Conservation (phyloP, 2,329 filamentous ascomycete genomes). For the Hawksworthiomyces lignivorus region DNA sequence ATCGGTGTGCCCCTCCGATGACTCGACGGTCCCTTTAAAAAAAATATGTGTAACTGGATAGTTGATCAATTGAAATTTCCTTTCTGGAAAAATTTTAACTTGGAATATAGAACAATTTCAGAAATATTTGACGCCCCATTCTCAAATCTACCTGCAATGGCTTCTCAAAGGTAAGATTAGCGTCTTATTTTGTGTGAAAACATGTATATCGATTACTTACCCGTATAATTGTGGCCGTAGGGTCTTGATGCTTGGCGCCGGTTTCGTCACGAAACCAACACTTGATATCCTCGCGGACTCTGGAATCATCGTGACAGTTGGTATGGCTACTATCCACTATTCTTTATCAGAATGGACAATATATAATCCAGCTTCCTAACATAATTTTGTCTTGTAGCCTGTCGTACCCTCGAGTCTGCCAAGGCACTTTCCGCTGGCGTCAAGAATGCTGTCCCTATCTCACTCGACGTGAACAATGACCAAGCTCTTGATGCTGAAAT, state of each 20-base stretch:
- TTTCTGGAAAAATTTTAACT: too few relatives aligned
- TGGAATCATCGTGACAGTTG: slow-evolving; percentile 58
- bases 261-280: slow-evolving; percentile 56
- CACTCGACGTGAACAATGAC: slow-evolving; percentile 74
- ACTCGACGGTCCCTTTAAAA: slow-evolving; percentile 5
- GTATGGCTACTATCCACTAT: slow-evolving; percentile 30
- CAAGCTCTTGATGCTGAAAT: slow-evolving; percentile 73
- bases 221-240: too few relatives aligned
- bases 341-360: too few relatives aligned
- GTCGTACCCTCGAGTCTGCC: slow-evolving; percentile 70
- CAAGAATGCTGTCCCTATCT: slow-evolving; percentile 65
- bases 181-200: too few relatives aligned
- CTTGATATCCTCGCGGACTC: slow-evolving; percentile 54
- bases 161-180: slow-evolving; percentile 8
- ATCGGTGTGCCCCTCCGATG: slow-evolving; percentile 9
- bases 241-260: slow-evolving; percentile 39
- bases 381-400: slow-evolving; percentile 51
- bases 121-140: too few relatives aligned
- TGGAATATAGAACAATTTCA: too few relatives aligned
- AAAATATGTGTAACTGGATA: slow-evolving; percentile 4
- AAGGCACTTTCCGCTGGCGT: slow-evolving; percentile 67
- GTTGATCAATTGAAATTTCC: too few relatives aligned
- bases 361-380: too few relatives aligned
- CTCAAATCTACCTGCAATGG: slow-evolving; percentile 5
- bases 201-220: too few relatives aligned